phyloP scores from a whole-genome alignment of 371 early-diverging fungal genomes.

The Nematocida sp. region DNA sequence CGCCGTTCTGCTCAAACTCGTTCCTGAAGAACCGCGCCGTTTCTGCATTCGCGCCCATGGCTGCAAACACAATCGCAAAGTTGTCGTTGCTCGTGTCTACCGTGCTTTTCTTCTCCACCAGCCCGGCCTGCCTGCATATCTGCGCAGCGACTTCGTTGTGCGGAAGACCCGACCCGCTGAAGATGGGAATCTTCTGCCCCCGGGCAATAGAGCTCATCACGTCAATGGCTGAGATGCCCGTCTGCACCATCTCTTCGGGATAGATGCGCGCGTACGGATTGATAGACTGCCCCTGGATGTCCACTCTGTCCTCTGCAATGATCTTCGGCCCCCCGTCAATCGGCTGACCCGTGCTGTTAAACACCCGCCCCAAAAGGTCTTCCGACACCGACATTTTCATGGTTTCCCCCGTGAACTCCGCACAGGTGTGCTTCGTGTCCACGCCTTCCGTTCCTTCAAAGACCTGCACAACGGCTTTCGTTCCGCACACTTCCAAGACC shows the following conservation, averaged over 20 bases:
- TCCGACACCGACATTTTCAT: slow-evolving; percentile 93
- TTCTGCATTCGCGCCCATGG: slow-evolving; percentile 99
- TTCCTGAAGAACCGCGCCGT: slow-evolving; percentile 99
- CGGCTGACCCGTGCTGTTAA: slow-evolving; percentile 95
- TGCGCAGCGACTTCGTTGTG: slow-evolving; percentile 99
- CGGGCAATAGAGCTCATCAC: slow-evolving; percentile 99
- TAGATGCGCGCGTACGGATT: slow-evolving; percentile 97
- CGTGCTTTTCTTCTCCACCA: slow-evolving; percentile 91
- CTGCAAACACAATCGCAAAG: slow-evolving; percentile 99
- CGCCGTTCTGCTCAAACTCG: slow-evolving; percentile 98
- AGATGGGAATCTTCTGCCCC: slow-evolving; percentile 99
- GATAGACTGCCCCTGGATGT: slow-evolving; percentile 90
- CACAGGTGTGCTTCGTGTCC: slow-evolving; percentile 88
- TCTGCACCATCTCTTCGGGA: slow-evolving; percentile 99
- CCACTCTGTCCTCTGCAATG: slow-evolving; percentile 93
- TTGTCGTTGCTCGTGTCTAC: slow-evolving; percentile 95
- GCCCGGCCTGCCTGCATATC: slow-evolving; percentile 97
- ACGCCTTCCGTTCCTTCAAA: slow-evolving; percentile 98
- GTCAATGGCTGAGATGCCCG: slow-evolving; percentile 98
- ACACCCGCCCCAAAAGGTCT: slow-evolving; percentile 97
- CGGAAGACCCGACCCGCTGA: slow-evolving; percentile 97
- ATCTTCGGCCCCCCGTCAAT: slow-evolving; percentile 98
- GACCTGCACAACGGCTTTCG: slow-evolving; percentile 94
- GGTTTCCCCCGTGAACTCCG: slow-evolving; percentile 91
- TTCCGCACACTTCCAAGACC: slow-evolving; percentile 94